Evolutionary conservation across 345 rosid genomes (phyloP).

Genomic region (Eucalyptus regnans): DNA sequence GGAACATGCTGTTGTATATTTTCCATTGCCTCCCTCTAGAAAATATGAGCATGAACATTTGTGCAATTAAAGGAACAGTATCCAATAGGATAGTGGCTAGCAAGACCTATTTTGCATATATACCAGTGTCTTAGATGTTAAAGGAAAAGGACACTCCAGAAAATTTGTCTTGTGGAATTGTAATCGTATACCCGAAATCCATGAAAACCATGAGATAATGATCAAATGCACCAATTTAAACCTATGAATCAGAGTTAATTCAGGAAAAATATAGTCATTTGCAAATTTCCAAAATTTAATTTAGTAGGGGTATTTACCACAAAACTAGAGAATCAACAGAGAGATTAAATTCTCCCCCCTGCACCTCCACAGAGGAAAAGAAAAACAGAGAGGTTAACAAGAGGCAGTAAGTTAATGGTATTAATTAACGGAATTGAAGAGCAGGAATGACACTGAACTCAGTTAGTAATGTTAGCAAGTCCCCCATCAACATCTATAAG

Average conservation of each 20-base stretch:
- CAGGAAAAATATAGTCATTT: background rate
- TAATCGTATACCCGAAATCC: background rate
- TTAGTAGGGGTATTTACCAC: background rate
- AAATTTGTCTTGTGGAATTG: background rate
- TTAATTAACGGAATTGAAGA: background rate
- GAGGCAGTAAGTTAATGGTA: background rate
- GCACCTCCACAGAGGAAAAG: background rate
- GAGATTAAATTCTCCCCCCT: background rate
- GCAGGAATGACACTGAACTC: background rate
- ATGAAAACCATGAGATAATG: background rate
- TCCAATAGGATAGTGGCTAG: background rate
- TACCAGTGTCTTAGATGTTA: background rate
- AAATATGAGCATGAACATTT: background rate
- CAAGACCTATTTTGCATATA: background rate
- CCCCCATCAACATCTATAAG: background rate
- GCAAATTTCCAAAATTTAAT: background rate
- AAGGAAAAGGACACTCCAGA: background rate
- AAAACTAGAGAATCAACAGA: background rate
- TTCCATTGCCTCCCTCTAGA: background rate
- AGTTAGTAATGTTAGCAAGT: background rate
- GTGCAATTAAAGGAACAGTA: background rate
- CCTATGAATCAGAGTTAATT: background rate
- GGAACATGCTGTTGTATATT: background rate
- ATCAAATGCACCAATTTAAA: background rate
- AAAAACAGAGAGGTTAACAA: background rate